These are phyloP conservation scores for Dactylonectria macrodidyma DNA, from an alignment of 2,329 filamentous ascomycete species.

Conservation along the genomic window DNA sequence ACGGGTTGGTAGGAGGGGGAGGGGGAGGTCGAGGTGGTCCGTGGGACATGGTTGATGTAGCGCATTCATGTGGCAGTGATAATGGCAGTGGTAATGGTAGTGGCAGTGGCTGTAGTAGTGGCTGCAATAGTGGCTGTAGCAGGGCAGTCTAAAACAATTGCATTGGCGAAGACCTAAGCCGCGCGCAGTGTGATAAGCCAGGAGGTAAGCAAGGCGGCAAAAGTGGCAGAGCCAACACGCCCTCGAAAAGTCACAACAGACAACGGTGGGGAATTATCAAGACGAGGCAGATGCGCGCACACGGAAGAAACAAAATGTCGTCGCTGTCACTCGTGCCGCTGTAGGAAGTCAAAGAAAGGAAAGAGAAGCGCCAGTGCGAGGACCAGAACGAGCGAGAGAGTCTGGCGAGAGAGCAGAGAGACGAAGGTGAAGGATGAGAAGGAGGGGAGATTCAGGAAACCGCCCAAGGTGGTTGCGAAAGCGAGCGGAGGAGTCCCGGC, in stretches of 20 bases:
- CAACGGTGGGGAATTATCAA: not conserved
- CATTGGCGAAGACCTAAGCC: conserved; percentile 43
- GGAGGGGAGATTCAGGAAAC: conserved; percentile 11
- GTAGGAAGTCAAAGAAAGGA: not conserved
- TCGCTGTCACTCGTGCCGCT: not conserved
- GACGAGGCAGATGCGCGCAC: not conserved
- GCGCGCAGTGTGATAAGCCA: not conserved
- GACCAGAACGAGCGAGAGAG: not conserved
- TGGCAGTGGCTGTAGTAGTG: too few relatives aligned
- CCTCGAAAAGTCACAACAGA: not conserved
- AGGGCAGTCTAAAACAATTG: conserved; percentile 43
- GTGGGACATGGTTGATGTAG: conserved; percentile 53
- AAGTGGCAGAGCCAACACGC: not conserved
- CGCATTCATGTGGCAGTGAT: conserved; percentile 38
- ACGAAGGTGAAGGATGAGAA: not conserved
- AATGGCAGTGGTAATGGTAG: too few relatives aligned
- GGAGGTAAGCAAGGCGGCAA: not conserved
- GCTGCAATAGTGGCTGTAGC: too few relatives aligned
- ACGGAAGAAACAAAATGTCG: not conserved
- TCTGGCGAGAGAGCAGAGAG: not conserved
- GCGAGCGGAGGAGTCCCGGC: not conserved
- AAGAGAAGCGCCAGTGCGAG: not conserved
- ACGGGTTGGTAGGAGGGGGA: conserved; percentile 52
- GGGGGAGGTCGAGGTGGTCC: conserved; percentile 54
- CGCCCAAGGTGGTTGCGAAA: not conserved